Base-by-base conservation (phyloP, 2,329 filamentous ascomycete genomes). In the Knufia petricola region DNA sequence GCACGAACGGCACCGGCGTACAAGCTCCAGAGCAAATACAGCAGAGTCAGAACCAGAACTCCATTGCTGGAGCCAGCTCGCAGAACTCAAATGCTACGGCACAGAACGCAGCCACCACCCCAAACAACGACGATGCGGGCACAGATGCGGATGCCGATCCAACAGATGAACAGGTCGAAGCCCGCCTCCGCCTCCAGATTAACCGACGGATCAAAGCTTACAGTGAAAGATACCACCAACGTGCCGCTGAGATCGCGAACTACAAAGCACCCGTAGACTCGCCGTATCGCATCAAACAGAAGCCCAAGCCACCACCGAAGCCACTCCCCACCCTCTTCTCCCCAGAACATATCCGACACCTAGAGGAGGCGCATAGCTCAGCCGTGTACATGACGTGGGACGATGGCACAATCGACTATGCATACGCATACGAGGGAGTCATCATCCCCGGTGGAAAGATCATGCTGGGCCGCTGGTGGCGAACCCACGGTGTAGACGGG, bases 401-500 rank as follows among this genome's bases (percentile, higher is more conserved):
- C 0, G 54, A 64, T 45, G 46, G 46, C 8, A 42, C 37, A 10
- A 64, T 64, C 38, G 49, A 58, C 15, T 66, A 64, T 52, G 59
- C 67, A 1, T 70, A 68, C 59, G 68, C 61, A 3, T 76, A 74
- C 49, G 71, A 76, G 56, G 72, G 69, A 0, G 59, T 68, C 19
- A 60, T 76, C 10, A 51, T 73, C 3, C 73, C 72, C 2, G 70
- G 72, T 3, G 66, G 66, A 1, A 64, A 65, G 21, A 65, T 74
- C 32, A 71, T 75, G 59, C 45, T 75, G 44, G 73, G 73, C 9
- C 62, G 69, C 21, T 80, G 74, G 73, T 74, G 62, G 71, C 64
- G 55, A 19, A 45, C 49, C 31, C 46, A 48, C 13, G 54, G 50
- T 9, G 32, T 52, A 24, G 20, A 44, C 6, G 52, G 54, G 1